Base-by-base conservation (phyloP, 805 yeast genomes). In the Wickerhamiella vanderwaltii region DNA sequence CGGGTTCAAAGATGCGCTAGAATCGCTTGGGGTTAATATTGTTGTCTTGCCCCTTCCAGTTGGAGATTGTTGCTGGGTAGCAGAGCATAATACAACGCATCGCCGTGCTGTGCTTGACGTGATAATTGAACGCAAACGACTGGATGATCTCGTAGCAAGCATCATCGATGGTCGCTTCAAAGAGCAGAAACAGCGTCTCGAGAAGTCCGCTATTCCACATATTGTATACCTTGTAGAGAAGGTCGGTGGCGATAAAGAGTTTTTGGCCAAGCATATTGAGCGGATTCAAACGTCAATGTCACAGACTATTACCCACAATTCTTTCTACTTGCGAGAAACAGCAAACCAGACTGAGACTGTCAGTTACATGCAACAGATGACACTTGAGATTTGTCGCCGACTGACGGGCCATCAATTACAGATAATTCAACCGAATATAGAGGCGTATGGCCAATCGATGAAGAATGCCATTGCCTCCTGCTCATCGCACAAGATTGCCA, bases 1-100 rank as follows among this genome's bases (percentile, higher is more conserved):
- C 43, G 85, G 72, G 56, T 86, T 91, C 53, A 60, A 66, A 1
- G 67, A 64, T 2, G 71, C 77, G 30, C 62, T 88, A 13, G 55
- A 53, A 0, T 58, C 64, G 15, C 54, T 64, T 7, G 77, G 76
- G 0, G 64, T 80, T 1, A 57, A 61, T 3, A 64, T 72, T 39
- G 77, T 72, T 16, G 71, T 69, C 1, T 58, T 72, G 36, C 64
- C 82, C 1, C 64, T 91, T 22, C 63, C 91, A 0, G 73, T 87
- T 2, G 97, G 98, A 5, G 99, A 91, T 62, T 79, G 79, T 1
- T 48, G 80, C 7, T 91, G 97, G 98, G 67, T 86, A 2, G 98
- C 95, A 0, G 69, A 70, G 43, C 71, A 85, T 52, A 71, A 64
- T 40, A 50, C 46, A 0, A 71, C 82, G 0, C 68, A 71, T 1